Evolutionary conservation across 768 basidiomycete species (phyloP), one percentile per base, ranked within the genome.

Genomic region (Xerocomus brunneocitrinus): DNA sequence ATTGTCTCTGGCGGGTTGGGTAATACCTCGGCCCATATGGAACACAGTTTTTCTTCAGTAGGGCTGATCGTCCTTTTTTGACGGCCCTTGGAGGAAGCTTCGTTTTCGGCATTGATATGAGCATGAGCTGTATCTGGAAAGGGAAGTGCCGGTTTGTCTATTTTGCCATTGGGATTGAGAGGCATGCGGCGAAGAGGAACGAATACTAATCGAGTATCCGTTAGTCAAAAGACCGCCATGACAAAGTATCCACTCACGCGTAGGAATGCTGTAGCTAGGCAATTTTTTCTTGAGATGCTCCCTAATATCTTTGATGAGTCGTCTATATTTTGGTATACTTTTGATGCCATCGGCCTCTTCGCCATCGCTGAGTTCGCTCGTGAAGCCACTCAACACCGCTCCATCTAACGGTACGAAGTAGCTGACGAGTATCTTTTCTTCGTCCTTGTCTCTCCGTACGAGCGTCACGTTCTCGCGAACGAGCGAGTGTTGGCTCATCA

Each of bases 391-490:
- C 60, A 95, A 73, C 30, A 72, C 75, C 2, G 81, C 73, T 0
- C 84, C 84, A 32, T 85, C 83, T 36, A 94, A 72, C 12, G 97
- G 95, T 14, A 99, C 97, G 60, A 99, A 91, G 70, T 99, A 99
- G 70, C 89, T 91, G 57, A 99, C 89, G 28, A 99, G 82, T 32
- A 98, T 94, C 76, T 99, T 98, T 74, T 99, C 97, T 71, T 98
- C 97, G 71, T 98, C 92, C 76, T 98, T 98, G 75, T 99, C 95
- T 67, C 95, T 77, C 60, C 95, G 76, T 41, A 99, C 95, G 36
- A 98, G 80, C 2, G 97, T 98, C 49, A 99, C 95, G 67, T 99
- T 99, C 73, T 98, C 97, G n/a, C 95, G 77, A 3, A 99, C 84
- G 19, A 92, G 80, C 8, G 91, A 88, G 67, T 98, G 95, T 63